Base-by-base conservation (phyloP, 2,329 filamentous ascomycete species). In the Sporothrix humicola region DNA sequence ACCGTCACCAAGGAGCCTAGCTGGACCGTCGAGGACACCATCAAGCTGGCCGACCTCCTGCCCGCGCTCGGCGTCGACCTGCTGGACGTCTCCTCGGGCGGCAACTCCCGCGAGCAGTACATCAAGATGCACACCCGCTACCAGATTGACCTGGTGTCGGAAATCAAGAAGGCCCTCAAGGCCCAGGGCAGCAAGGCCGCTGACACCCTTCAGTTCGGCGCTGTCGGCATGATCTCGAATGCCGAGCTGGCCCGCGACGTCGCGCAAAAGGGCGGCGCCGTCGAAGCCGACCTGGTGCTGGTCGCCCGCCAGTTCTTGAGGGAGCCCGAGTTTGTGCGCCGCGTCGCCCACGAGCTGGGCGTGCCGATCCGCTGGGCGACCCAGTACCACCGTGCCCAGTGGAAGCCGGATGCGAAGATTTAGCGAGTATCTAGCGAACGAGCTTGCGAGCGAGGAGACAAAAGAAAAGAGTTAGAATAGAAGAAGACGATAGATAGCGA, bases 41-140 rank as follows among this genome's bases (percentile, higher is more conserved):
- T 92, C 75, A 84, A 82, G 72, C 87, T 96, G 2, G 92, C 93
- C 15, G 87, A 88, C 79, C 83, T 91, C 10, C 87, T 98, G 0
- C 92, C 93, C 0, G 88, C 87, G 0, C 84, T 87, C 13, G 95
- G 95, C 44, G 87, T 97, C 59, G 95, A 98, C 80, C 84, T 97
- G 17, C 86, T 97, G 44, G 95, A 98, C 80, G 89, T 97, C 73
- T 94, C 91, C 77, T 91, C 90, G 0, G 93, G 90, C 48, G 95
- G 93, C 54, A 92, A 93, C 79, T 87, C 90, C 79, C 81, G 84
- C 50, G 80, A 82, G 61, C 90, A 92, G 79, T 84, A 89, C 79
- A 88, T 93, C 76, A 81, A 87, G 23, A 78, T 86, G 13, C 87
- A 88, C 61, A 89, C 90, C 1, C 88, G 87, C 54, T 95, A 93